Conservation (phyloP, 129 eudicot species). For the Gnaphalium uliginosum region DNA sequence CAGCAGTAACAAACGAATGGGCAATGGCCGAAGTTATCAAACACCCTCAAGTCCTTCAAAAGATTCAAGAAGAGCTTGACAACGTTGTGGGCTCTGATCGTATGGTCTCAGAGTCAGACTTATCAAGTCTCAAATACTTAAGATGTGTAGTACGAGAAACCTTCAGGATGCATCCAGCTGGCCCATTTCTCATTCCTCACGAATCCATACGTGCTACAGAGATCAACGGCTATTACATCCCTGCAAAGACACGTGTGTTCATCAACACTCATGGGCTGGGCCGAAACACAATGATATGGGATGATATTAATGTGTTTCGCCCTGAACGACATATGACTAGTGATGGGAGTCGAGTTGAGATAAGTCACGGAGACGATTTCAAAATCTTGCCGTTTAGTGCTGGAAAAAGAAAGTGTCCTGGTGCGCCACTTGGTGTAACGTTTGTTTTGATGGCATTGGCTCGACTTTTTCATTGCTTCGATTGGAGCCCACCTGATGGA, state of each 20-base stretch:
- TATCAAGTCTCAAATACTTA: conserved; percentile 68
- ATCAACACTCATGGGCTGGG: conserved; percentile 92
- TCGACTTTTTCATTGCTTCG: conserved; percentile 76
- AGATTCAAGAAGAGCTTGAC: conserved; percentile 85
- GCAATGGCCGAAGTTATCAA: conserved; percentile 91
- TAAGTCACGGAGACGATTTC: conserved; percentile 90
- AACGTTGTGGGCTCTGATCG: conserved; percentile 61
- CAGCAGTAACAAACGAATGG: conserved; percentile 97
- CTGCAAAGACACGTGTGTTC: conserved; percentile 88
- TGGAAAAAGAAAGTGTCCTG: conserved; percentile 93
- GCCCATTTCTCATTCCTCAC: conserved; percentile 95
- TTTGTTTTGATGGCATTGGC: conserved; percentile 86
- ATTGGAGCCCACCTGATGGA: conserved; percentile 80
- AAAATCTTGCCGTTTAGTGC: conserved; percentile 93
- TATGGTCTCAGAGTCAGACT: conserved; percentile 75
- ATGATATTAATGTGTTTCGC: conserved; percentile 61
- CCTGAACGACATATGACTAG: conserved; percentile 72
- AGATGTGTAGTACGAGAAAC: conserved; percentile 88
- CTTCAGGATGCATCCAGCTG: conserved; percentile 95
- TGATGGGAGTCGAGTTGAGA: conserved; percentile 83
- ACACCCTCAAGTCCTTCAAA: conserved; percentile 70
- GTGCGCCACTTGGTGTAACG: conserved; percentile 92
- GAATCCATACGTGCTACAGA: conserved; percentile 71
- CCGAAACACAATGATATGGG: conserved; percentile 76
- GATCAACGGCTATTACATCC: conserved; percentile 85